Evolutionary conservation across 768 basidiomycete genomes (phyloP).

Genomic region (Lyophyllum shimeji): DNA sequence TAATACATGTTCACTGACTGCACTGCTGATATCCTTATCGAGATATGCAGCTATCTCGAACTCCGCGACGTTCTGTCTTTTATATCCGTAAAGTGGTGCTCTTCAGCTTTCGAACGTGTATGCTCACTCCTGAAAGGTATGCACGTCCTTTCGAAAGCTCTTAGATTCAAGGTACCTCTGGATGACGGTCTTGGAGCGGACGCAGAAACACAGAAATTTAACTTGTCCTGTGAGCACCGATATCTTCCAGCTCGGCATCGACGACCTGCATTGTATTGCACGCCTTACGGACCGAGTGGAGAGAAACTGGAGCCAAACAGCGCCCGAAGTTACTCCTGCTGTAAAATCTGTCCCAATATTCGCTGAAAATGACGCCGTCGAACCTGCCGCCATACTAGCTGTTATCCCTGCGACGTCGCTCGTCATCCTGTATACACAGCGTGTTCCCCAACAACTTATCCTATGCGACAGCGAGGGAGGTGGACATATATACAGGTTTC

Average conservation of each 20-base stretch:
- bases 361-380: slow-evolving; percentile 54
- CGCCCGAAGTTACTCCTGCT: slow-evolving; percentile 2
- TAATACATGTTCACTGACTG: background rate
- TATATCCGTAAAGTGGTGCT: slow-evolving; percentile 3
- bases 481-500: background rate
- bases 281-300: slow-evolving; percentile 7
- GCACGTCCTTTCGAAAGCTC: slow-evolving; percentile 12
- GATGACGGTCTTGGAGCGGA: slow-evolving; percentile 11
- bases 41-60: slow-evolving; percentile 6
- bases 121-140: slow-evolving; percentile 6
- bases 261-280: slow-evolving; percentile 7
- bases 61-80: slow-evolving; percentile 10
- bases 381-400: slow-evolving; percentile 52
- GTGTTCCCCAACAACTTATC: background rate
- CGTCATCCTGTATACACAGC: slow-evolving; percentile 3
- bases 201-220: background rate
- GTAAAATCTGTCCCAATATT: slow-evolving; percentile 2
- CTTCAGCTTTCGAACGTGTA: background rate
- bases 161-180: slow-evolving; percentile 10
- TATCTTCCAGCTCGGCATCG: slow-evolving; percentile 8
- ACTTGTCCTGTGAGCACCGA: slow-evolving; percentile 11
- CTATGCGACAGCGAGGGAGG: slow-evolving; percentile 5
- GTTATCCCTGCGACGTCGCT: slow-evolving; percentile 14
- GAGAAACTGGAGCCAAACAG: slow-evolving; percentile 10
- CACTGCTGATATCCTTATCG: background rate